Evolutionary conservation across 176 grass and related monocot genomes (phyloP), one percentile per base, ranked within the genome.

Genomic region (Puccinellia tenuiflora): DNA sequence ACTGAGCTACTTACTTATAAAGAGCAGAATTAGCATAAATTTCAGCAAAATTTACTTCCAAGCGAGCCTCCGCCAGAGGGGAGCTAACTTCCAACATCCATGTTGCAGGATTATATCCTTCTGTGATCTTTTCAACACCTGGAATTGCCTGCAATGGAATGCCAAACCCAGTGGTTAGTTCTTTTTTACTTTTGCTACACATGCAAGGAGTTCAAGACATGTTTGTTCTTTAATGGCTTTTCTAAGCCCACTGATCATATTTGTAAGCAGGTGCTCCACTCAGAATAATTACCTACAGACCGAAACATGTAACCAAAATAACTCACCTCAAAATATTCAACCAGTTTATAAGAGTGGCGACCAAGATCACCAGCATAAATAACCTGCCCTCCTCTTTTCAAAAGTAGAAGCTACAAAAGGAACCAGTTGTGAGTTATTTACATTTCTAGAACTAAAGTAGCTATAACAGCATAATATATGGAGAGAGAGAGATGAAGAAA

Each of bases 341-440:
- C 79, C 66, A 98, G 79, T 72, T 93, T 92, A 75, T 93, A 69
- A 50, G 95, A 98, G 11, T 91, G 63, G 7, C 14, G 88, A 74
- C 95, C 95, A 46, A 98, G 95, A 80, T 90, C 86, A 34, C 95
- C 95, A 54, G 88, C 85, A 84, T 98, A 98, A 79, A 95, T 93
- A 78, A 93, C 90, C 29, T 82, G 92, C 33, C 95, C 95, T 84
- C 95, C 95, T 35, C 86, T 86, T 83, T 94, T 98, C 92, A 98
- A 73, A 57, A 98, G 73, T 11, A 98, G 84, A 85, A 98, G 90
- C 95, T 98, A 70, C 48, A 90, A 60, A 85, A 80, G 18, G 66
- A 73, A 84, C 12, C 39, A 80, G 3, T 22, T 26, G 9, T 56
- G 15, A 84, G 67, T 18, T 35, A 53, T 29, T 31, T 33, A 60